Conservation (phyloP, 108 stramenopile species). For the Discostella stelligeroides region DNA sequence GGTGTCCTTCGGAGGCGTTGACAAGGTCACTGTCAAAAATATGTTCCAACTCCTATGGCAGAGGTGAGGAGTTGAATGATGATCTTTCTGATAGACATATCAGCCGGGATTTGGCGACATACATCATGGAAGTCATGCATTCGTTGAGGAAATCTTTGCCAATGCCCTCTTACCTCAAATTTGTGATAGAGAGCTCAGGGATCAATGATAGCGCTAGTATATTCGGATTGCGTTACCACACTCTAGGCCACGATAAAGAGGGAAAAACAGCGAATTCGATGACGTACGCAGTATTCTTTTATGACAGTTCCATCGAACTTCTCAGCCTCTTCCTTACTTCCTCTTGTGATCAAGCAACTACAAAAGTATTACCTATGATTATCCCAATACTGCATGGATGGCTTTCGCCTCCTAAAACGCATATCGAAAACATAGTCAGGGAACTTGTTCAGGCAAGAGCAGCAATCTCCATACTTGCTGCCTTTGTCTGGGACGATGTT, state of each 20-base stretch:
- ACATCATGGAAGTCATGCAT: slow-evolving; percentile 57
- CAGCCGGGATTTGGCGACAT: slow-evolving; percentile 32
- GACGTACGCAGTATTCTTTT: slow-evolving; percentile 25
- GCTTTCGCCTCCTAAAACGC: slow-evolving; percentile 17
- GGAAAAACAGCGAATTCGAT: neutral
- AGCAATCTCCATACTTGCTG: slow-evolving; percentile 41
- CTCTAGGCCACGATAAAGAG: neutral
- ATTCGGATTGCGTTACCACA: neutral
- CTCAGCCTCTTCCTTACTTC: slow-evolving; percentile 33
- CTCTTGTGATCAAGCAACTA: slow-evolving; percentile 23
- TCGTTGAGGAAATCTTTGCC: slow-evolving; percentile 59
- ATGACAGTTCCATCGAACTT: slow-evolving; percentile 31
- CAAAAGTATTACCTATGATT: slow-evolving; percentile 41
- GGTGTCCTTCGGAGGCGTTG: slow-evolving; percentile 41
- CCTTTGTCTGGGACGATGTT: slow-evolving; percentile 43
- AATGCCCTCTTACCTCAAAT: slow-evolving; percentile 61
- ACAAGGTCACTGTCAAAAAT: slow-evolving; percentile 44
- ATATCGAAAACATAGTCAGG: slow-evolving; percentile 12
- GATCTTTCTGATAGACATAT: too few relatives aligned
- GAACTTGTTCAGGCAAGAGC: slow-evolving; percentile 36
- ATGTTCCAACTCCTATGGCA: slow-evolving; percentile 36
- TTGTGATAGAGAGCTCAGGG: slow-evolving; percentile 55
- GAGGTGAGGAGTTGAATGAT: slow-evolving; percentile 13
- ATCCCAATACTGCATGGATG: slow-evolving; percentile 38
- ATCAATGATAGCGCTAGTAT: slow-evolving; percentile 29